Percentiles rank a stretch among this genome's conserved stretches.
These are phyloP conservation scores for Buddleja alternifolia DNA, from an alignment of 257 asterid genomes.

Conservation along the genomic window DNA sequence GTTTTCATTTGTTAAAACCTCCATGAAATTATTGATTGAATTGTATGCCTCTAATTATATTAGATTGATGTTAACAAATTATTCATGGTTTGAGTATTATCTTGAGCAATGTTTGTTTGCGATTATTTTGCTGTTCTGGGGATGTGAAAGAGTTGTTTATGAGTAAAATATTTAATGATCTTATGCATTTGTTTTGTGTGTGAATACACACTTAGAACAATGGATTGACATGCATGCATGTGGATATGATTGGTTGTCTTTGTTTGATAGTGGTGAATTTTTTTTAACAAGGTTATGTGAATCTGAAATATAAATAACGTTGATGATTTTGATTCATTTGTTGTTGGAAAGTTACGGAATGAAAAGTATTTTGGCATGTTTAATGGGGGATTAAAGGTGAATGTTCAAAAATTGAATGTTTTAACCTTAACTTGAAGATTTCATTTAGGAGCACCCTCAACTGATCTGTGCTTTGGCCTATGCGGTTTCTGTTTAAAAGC, in stretches of 20 bases:
- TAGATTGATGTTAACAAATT: neutral
- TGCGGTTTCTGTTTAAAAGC: no score
- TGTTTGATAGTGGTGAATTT: neutral
- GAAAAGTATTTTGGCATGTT: no score
- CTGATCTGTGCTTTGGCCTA: no score
- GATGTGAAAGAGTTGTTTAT: slow-evolving; percentile 2
- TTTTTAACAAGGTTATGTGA: neutral
- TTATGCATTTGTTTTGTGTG: neutral
- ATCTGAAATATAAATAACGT: neutral
- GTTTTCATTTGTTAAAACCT: neutral
- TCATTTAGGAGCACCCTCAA: neutral
- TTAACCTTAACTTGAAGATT: neutral
- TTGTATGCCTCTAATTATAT: neutral
- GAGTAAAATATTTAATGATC: slow-evolving; percentile 15
- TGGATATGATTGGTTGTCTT: slow-evolving; percentile 13
- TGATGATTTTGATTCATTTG: no score
- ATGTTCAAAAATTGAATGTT: neutral
- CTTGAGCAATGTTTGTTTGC: neutral
- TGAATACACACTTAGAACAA: neutral
- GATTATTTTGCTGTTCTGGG: slow-evolving; percentile 1
- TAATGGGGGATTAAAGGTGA: neutral
- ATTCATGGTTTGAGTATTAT: neutral
- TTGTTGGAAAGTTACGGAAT: no score
- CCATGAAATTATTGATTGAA: neutral
- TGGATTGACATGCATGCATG: neutral